Percentiles rank a stretch among this genome's conserved stretches.
phyloP scores from a whole-genome alignment of 1,284 basidiomycete species.

The Lentinula novae-zelandiae region DNA sequence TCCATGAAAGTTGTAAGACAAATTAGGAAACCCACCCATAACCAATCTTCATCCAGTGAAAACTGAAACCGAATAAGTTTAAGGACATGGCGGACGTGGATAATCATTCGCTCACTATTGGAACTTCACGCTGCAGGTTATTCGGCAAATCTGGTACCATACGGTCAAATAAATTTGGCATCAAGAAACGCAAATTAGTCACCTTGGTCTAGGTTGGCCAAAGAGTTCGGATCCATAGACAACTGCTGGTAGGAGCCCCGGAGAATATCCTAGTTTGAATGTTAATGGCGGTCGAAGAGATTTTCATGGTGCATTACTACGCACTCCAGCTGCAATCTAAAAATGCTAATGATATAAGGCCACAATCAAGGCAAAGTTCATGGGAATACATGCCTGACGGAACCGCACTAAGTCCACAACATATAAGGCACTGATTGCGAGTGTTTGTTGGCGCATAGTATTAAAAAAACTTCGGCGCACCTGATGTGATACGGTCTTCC shows the following conservation, averaged over 20 bases:
- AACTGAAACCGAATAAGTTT: constrained; percentile 41
- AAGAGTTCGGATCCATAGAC: constrained; percentile 89
- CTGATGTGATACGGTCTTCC: constrained; percentile 91
- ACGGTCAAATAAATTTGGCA: neutral
- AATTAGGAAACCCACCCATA: constrained; percentile 64
- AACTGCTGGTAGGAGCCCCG: constrained; percentile 91
- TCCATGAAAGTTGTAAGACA: neutral
- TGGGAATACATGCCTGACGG: constrained; percentile 58
- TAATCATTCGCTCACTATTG: constrained; percentile 61
- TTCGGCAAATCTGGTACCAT: constrained; percentile 77
- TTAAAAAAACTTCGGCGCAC: constrained; percentile 33
- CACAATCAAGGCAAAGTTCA: neutral
- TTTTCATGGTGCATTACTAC: constrained; percentile 20
- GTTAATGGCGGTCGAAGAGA: neutral
- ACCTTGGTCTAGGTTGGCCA: constrained; percentile 96
- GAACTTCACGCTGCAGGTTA: constrained; percentile 83
- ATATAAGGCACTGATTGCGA: constrained; percentile 75
- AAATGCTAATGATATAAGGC: constrained; percentile 12
- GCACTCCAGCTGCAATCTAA: constrained; percentile 77
- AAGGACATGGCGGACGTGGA: neutral
- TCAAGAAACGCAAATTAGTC: neutral
- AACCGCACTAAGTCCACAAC: constrained; percentile 96
- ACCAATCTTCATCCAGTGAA: constrained; percentile 86
- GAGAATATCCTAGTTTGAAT: constrained; percentile 68
- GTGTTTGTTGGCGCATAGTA: constrained; percentile 8